Percentiles rank a stretch among this genome's conserved stretches.
Evolutionary conservation across 2,329 filamentous ascomycete genomes (phyloP).

Genomic region (Thermoascus crustaceus): DNA sequence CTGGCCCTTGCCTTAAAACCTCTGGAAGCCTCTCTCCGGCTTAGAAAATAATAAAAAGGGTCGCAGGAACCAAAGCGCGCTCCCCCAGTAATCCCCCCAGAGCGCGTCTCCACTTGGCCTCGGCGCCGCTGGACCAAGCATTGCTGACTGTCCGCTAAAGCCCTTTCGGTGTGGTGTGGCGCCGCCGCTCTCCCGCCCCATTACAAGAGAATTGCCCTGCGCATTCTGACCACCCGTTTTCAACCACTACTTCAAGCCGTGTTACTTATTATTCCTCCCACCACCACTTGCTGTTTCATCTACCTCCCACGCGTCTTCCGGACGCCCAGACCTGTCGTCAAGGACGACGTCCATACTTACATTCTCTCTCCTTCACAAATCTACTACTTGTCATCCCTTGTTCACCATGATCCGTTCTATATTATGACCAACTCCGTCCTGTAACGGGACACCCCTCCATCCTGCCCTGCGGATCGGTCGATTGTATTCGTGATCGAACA

Average conservation of each 20-base stretch:
- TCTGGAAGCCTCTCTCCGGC: no score
- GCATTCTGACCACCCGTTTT: background rate
- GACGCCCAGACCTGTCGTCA: background rate
- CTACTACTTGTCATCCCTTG: background rate
- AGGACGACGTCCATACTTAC: background rate
- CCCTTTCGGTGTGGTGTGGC: constrained; percentile 1
- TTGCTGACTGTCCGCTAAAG: background rate
- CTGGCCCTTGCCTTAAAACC: no score
- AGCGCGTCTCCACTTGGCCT: no score
- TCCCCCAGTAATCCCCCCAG: no score
- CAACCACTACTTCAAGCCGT: background rate
- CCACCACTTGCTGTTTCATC: background rate
- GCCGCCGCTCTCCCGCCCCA: constrained; percentile 1
- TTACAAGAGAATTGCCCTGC: background rate
- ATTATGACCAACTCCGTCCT: constrained; percentile 12
- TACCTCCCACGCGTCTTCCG: background rate
- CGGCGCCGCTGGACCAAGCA: background rate
- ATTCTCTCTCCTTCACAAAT: background rate
- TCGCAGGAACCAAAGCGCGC: no score
- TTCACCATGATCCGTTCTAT: constrained; percentile 10
- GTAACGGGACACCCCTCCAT: constrained; percentile 5
- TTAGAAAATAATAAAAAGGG: no score
- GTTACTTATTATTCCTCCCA: background rate
- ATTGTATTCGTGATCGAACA: no score
- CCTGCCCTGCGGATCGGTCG: background rate